A percentile compares a stretch with the other conserved stretches of the same genome.
Conservation (phyloP, 1,139 yeast genomes). For the Debaryomycetaceae sp. region DNA sequence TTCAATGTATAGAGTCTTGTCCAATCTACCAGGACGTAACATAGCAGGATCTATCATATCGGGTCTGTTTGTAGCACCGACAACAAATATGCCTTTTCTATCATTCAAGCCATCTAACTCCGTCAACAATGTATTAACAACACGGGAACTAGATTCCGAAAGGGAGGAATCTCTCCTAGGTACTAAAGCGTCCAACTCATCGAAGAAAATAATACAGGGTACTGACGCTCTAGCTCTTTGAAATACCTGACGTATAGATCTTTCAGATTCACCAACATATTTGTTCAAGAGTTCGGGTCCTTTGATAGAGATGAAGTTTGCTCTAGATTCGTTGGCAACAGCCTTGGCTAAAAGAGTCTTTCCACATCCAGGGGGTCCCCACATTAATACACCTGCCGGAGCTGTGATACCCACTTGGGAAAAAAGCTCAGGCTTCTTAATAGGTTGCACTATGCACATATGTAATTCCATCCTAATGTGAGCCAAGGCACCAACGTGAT, state of each 20-base stretch:
- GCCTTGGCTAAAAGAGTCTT: slow-evolving; percentile 94
- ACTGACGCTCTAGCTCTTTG: slow-evolving; percentile 91
- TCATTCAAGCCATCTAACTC: slow-evolving; percentile 94
- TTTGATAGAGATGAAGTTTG: slow-evolving; percentile 89
- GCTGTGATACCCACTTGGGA: slow-evolving; percentile 91
- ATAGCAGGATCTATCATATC: slow-evolving; percentile 98
- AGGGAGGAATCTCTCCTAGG: slow-evolving; percentile 87
- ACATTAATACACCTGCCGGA: slow-evolving; percentile 93
- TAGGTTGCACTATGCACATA: slow-evolving; percentile 97
- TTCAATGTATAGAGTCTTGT: slow-evolving; percentile 88
- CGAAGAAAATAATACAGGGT: slow-evolving; percentile 94
- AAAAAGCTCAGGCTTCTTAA: slow-evolving; percentile 86
- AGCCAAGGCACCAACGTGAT: slow-evolving; percentile 85
- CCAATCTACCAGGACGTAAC: slow-evolving; percentile 95
- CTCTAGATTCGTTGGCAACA: slow-evolving; percentile 94
- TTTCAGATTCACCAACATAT: slow-evolving; percentile 94
- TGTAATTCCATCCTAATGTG: slow-evolving; percentile 84
- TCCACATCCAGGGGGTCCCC: slow-evolving; percentile 99
- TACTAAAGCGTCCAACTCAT: slow-evolving; percentile 92
- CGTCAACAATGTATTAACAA: slow-evolving; percentile 88
- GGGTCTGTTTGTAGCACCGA: slow-evolving; percentile 96
- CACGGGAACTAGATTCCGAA: slow-evolving; percentile 89
- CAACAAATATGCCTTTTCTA: slow-evolving; percentile 86
- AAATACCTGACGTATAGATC: slow-evolving; percentile 93
- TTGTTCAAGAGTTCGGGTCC: slow-evolving; percentile 94